phyloP scores from a whole-genome alignment of 768 basidiomycete genomes.

The Lyophyllum semitale region DNA sequence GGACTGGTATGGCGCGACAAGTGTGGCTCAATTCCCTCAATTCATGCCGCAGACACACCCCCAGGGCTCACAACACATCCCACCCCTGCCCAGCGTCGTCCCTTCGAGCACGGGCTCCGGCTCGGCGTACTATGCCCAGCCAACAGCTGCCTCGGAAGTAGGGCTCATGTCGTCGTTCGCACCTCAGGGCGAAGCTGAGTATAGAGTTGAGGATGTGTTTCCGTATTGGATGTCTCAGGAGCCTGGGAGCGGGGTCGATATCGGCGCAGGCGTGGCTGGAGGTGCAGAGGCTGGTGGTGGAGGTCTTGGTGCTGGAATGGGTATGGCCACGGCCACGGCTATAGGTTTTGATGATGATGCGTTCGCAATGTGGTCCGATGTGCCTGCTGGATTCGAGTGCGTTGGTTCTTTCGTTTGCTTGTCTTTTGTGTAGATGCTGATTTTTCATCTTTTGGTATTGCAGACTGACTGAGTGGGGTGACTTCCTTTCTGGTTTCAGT shows the following conservation, averaged over 20 bases:
- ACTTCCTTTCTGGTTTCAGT: conserved; percentile 39
- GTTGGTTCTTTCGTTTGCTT: conserved; percentile 22
- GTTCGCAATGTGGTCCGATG: conserved; percentile 68
- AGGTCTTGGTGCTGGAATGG: neutral
- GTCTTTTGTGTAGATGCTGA: neutral
- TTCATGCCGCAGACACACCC: neutral
- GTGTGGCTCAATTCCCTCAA: neutral
- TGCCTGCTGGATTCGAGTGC: conserved; percentile 64
- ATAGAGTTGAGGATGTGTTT: neutral
- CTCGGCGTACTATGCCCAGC: neutral
- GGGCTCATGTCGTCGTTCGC: conserved; percentile 5
- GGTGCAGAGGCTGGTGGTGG: neutral
- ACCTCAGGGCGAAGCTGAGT: neutral
- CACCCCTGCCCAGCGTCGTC: neutral
- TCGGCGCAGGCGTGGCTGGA: neutral
- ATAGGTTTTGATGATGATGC: conserved; percentile 29
- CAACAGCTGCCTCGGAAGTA: neutral
- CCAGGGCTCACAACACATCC: neutral
- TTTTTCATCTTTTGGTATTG: neutral
- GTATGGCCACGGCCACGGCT: neutral
- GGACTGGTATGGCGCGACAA: neutral
- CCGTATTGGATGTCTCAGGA: neutral
- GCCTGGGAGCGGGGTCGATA: neutral
- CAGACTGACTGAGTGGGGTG: conserved; percentile 46
- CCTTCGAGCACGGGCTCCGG: neutral